These are phyloP conservation scores for Leccinum longicurvipes DNA, from an alignment of 768 basidiomycete species.

Conservation along the genomic window DNA sequence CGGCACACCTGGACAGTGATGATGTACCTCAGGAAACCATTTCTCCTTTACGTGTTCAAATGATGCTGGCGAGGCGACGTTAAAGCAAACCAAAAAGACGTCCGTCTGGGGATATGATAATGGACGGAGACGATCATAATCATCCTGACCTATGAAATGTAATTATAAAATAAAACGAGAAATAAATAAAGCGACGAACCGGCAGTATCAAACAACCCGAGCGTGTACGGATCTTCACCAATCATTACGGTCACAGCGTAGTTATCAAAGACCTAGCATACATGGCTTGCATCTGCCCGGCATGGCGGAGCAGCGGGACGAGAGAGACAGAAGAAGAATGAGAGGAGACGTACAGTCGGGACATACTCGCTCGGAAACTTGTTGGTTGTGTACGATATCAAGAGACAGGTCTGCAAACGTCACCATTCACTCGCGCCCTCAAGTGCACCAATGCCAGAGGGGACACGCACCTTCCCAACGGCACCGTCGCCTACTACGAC, in stretches of 20 bases:
- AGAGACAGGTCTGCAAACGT: constrained; percentile 74
- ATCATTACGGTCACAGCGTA: constrained; percentile 99
- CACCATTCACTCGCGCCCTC: constrained; percentile 1
- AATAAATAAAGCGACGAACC: constrained; percentile 50
- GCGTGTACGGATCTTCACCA: constrained; percentile 97
- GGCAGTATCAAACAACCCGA: constrained; percentile 98
- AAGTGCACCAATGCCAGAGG: neutral
- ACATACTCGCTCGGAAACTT: constrained; percentile 99
- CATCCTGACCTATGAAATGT: constrained; percentile 81
- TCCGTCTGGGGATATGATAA: constrained; percentile 99
- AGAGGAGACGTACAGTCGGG: constrained; percentile 80
- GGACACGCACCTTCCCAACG: constrained; percentile 83
- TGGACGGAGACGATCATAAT: constrained; percentile 98
- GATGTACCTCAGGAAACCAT: constrained; percentile 99
- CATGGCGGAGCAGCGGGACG: neutral
- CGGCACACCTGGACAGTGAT: constrained; percentile 98
- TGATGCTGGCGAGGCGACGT: constrained; percentile 95
- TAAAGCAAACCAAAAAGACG: constrained; percentile 99
- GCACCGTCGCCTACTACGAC: constrained; percentile 98
- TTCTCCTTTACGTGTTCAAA: constrained; percentile 99
- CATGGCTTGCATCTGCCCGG: constrained; percentile 17
- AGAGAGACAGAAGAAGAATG: too few species aligned
- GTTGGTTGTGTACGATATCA: constrained; percentile 97
- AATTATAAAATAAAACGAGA: constrained; percentile 16
- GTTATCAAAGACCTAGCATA: constrained; percentile 83